Evolutionary conservation across 306 rosid species (phyloP), one percentile per base, ranked within the genome.

Genomic region (Cicer chorassanicum): DNA sequence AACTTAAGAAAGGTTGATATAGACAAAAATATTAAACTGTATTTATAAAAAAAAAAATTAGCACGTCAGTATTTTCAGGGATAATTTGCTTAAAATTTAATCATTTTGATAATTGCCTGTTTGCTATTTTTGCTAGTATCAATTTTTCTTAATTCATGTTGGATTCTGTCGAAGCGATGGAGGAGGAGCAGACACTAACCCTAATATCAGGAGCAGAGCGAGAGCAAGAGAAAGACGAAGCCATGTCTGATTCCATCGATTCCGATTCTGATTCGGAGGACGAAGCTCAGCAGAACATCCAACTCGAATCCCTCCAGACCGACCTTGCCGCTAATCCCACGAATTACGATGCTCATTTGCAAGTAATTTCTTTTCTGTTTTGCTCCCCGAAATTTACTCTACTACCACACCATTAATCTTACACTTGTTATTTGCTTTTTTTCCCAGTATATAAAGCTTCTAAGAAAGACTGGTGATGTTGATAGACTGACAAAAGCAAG

Each of bases 401-500:
- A 34, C 36, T 4, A 29, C 36, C 36, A 29, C 36, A 29, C 42
- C 8, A n/a, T 46, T 45, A 9, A 11, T 70, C 43, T 59, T 5
- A 59, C 13, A 49, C 13, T 64, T 68, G 34, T 29, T 73, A 7
- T 43, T 61, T 39, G 50, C 43, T 76, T 21, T 56, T 6, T 16
- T 41, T 78, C 64, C 38, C 89, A 93, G 97, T 89, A 68, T 42
- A 86, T 94, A 74, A 83, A 81, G 70, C 85, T 91, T 69, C 68
- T 94, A 65, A 84, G 98, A 87, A 86, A 78, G 84, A 42, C 79
- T 71, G 93, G 93, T 6, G 92, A 90, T 72, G 72, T 94, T 60
- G 96, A 94, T 45, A 87, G 82, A 81, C 87, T 91, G 70, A 61
- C 84, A 74, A 81, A n/a, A 54, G 96, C 97, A 24, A 86, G 97